These are phyloP conservation scores for Penicillium paradoxum DNA, from an alignment of 495 filamentous ascomycete genomes.

Conservation along the genomic window DNA sequence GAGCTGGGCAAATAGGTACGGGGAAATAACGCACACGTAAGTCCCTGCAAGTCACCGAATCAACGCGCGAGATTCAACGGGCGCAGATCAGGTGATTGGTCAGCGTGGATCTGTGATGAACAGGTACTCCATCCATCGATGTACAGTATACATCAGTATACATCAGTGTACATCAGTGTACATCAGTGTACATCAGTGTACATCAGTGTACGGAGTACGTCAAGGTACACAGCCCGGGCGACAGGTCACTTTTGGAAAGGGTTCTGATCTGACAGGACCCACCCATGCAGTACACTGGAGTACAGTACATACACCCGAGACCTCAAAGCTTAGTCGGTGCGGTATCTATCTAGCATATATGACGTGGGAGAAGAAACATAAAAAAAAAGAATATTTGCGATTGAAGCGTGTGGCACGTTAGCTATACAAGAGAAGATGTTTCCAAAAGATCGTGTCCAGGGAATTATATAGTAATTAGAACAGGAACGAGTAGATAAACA, in stretches of 20 bases:
- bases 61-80: too few species aligned
- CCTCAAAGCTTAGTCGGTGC: not conserved
- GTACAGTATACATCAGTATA: too few species aligned
- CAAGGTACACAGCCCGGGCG: not conserved
- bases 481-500: constrained; percentile 42
- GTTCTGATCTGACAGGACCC: not conserved
- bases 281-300: not conserved
- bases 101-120: too few species aligned
- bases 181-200: too few species aligned
- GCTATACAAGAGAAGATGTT: constrained; percentile 5
- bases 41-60: too few species aligned
- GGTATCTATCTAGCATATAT: too few species aligned
- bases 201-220: not conserved
- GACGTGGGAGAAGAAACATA: not conserved
- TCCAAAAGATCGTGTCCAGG: not conserved
- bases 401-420: constrained; percentile 8
- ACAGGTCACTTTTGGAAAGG: not conserved
- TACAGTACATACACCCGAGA: not conserved
- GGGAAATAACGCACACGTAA: too few species aligned
- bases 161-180: too few species aligned
- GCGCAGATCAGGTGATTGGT: too few species aligned
- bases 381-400: not conserved
- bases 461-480: constrained; percentile 12
- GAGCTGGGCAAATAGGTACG: too few species aligned
- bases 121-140: too few species aligned